These are phyloP conservation scores for Paulownia fortunei DNA, from an alignment of 257 asterid genomes.

Conservation along the genomic window DNA sequence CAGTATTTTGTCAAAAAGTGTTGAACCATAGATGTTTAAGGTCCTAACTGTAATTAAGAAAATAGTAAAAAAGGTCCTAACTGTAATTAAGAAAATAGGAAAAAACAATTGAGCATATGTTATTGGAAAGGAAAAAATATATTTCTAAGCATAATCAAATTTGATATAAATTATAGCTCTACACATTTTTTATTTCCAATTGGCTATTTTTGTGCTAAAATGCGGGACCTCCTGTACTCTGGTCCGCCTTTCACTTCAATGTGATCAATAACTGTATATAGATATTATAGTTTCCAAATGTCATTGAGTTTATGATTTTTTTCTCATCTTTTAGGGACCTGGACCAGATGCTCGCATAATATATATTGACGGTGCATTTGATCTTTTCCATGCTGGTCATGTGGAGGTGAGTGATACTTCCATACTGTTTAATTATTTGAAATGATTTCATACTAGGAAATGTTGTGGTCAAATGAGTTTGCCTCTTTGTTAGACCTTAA, in stretches of 20 bases:
- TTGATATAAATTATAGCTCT: not conserved
- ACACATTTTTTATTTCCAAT: not conserved
- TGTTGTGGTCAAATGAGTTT: not conserved
- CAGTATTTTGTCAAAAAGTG: not conserved
- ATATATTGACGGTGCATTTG: slow-evolving; percentile 99
- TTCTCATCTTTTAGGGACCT: slow-evolving; percentile 66
- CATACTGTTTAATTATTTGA: slow-evolving; percentile 10
- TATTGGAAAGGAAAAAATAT: too few relatives aligned
- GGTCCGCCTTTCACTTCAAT: too few relatives aligned
- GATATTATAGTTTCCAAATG: slow-evolving; percentile 26
- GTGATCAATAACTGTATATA: slow-evolving; percentile 18
- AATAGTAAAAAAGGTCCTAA: not conserved
- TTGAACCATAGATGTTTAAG: not conserved
- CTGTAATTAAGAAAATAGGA: not conserved
- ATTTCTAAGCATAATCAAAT: too few relatives aligned
- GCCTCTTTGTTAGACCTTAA: slow-evolving; percentile 16
- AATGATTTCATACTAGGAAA: not conserved
- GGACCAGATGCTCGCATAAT: slow-evolving; percentile 95
- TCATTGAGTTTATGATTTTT: slow-evolving; percentile 29
- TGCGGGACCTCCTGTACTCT: slow-evolving; percentile 7
- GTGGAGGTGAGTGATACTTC: slow-evolving; percentile 77
- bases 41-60: not conserved
- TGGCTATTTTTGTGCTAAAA: slow-evolving; percentile 22
- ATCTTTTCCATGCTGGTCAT: slow-evolving; percentile 99
- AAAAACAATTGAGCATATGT: not conserved